A percentile compares a stretch with the other conserved stretches of the same genome.
These are phyloP conservation scores for Lactifluus hygrophoroides DNA, from an alignment of 768 basidiomycete genomes.

Conservation along the genomic window DNA sequence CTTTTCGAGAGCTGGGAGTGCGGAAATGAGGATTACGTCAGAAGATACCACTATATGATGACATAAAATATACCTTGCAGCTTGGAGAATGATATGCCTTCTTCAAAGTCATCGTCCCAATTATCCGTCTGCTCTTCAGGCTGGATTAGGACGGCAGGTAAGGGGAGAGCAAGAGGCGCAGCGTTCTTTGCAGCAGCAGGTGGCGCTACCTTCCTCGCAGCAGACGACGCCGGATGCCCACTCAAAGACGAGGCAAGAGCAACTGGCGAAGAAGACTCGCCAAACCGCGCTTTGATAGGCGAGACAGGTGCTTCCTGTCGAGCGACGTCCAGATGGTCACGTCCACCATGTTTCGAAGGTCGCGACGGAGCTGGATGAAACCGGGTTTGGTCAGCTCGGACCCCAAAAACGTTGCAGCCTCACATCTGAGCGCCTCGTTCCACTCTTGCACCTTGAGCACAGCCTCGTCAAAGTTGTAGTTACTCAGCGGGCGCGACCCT, in stretches of 20 bases:
- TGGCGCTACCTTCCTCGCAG: slow-evolving; percentile 16
- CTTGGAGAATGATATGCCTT: slow-evolving; percentile 82
- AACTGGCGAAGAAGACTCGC: slow-evolving; percentile 6
- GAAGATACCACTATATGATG: background rate
- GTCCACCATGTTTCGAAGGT: slow-evolving; percentile 48
- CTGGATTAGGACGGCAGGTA: slow-evolving; percentile 56
- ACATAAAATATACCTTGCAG: slow-evolving; percentile 45
- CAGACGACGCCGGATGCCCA: slow-evolving; percentile 9
- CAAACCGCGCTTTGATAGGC: slow-evolving; percentile 15
- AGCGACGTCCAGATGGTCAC: slow-evolving; percentile 33
- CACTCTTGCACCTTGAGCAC: slow-evolving; percentile 95
- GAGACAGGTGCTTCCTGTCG: slow-evolving; percentile 38
- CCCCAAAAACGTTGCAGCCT: slow-evolving; percentile 20
- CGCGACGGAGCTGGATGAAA: slow-evolving; percentile 53
- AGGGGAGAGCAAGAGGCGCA: slow-evolving; percentile 35
- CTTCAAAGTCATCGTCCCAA: slow-evolving; percentile 98
- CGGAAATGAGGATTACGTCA: slow-evolving; percentile 27
- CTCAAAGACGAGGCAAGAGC: slow-evolving; percentile 15
- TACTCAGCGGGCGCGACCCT: slow-evolving; percentile 47
- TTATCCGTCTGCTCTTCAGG: slow-evolving; percentile 89
- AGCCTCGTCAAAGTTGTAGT: slow-evolving; percentile 89
- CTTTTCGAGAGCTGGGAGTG: slow-evolving; percentile 46
- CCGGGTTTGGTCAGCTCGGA: background rate
- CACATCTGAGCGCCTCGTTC: slow-evolving; percentile 95
- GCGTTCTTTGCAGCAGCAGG: slow-evolving; percentile 18